Evolutionary conservation across 805 yeast genomes (phyloP).

Genomic region (Ogataea zsoltii): DNA sequence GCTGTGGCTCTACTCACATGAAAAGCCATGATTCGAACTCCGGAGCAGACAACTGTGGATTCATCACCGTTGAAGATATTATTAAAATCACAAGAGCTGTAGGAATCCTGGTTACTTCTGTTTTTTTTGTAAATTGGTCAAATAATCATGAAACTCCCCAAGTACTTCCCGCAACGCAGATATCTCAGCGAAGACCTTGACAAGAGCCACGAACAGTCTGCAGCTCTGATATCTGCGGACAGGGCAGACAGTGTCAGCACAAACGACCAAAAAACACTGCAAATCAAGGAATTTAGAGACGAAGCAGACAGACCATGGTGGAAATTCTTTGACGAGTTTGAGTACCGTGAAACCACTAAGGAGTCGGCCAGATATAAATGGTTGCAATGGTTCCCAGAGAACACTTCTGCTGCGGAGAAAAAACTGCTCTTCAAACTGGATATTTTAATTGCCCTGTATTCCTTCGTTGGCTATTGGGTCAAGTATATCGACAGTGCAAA

Average conservation of each 20-base stretch:
- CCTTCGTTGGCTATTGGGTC: constrained; percentile 67
- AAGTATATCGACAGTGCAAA: constrained; percentile 64
- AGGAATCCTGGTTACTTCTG: too few relatives aligned
- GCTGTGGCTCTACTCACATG: too few relatives aligned
- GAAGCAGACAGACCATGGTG: constrained; percentile 56
- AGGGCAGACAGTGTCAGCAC: too few relatives aligned
- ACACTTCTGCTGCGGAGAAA: constrained; percentile 49
- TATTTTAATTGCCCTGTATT: constrained; percentile 51
- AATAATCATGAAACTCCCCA: too few relatives aligned
- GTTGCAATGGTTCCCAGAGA: constrained; percentile 55
- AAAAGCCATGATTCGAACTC: too few relatives aligned
- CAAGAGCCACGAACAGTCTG: not conserved
- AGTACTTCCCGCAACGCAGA: too few relatives aligned
- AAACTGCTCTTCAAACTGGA: constrained; percentile 55
- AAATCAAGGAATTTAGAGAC: constrained; percentile 45
- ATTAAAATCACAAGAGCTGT: too few relatives aligned
- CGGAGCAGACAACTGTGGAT: too few relatives aligned
- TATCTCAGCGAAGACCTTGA: not conserved
- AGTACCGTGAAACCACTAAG: constrained; percentile 47
- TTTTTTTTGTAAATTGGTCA: too few relatives aligned
- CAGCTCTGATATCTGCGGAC: not conserved
- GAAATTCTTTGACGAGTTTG: constrained; percentile 61
- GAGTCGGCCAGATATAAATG: constrained; percentile 40
- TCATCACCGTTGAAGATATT: too few relatives aligned
- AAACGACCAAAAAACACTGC: constrained; percentile 3